Base-by-base conservation (phyloP, 345 rosid genomes). In the Laguncularia racemosa region DNA sequence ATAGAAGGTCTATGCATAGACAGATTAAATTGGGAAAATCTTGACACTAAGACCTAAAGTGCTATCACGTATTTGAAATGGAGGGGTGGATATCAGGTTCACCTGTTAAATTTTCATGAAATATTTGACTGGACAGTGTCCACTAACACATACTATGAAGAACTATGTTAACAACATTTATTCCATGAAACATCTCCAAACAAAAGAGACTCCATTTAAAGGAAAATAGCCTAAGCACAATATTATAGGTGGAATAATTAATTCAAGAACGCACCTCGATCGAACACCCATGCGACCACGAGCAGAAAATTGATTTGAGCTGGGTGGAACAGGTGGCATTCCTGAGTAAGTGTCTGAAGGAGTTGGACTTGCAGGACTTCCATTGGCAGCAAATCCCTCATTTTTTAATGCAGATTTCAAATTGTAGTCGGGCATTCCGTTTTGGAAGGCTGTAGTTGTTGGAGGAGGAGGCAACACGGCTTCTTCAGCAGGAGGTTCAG, bases 241-340 rank as follows among this genome's bases (percentile, higher is more conserved):
- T 4, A 33, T 33, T 33, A 48, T 46, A 12, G 16, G 23, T 20
- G 17, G 11, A 12, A 23, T 9, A 16, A 50, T 12, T 40, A 19
- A 18, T 17, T 1, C 16, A 48, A 64, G 26, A 68, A 44, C 16
- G 14, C 79, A 89, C 99, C 99, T 93, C 57, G 97, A 67, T 21
- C 97, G 82, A 61, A 89, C 86, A 65, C 95, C 96, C 81, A 74
- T 78, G 13, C 89, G 84, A 43, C 95, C 96, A 62, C 92, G 99
- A 53, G 92, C 92, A 18, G 95, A 85, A 67, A 89, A 93, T 54
- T 89, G 97, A 77, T 87, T 93, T 52, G 90, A 74, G 68, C 77
- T 58, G 6, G 79, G 71, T 38, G 97, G 92, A 68, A 89, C 76
- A 18, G 97, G 97, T 20, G 97, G 97, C 51, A 82, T 81, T 60